These are phyloP conservation scores for Leccinum longicurvipes DNA, from an alignment of 768 basidiomycete genomes.

Conservation along the genomic window DNA sequence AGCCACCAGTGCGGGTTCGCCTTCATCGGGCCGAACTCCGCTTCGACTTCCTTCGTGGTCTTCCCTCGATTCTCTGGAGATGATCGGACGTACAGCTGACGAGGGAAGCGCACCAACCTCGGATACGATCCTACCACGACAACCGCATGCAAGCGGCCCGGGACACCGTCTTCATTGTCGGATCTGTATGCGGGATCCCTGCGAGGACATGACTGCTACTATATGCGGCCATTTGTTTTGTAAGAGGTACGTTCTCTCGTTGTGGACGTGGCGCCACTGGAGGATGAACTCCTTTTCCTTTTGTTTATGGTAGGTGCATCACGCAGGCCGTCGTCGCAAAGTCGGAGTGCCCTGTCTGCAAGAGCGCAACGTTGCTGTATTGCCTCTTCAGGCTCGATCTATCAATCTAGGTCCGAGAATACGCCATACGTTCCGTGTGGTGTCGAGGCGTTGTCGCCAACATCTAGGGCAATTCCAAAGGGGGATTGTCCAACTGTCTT, in stretches of 20 bases:
- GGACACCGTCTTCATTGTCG: slow-evolving; percentile 44
- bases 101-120: not conserved
- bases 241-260: slow-evolving; percentile 35
- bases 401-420: slow-evolving; percentile 7
- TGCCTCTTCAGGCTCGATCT: slow-evolving; percentile 55
- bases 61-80: slow-evolving; percentile 22
- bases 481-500: not conserved
- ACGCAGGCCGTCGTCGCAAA: slow-evolving; percentile 44
- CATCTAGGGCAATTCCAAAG: not conserved
- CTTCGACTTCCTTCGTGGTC: slow-evolving; percentile 23
- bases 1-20: slow-evolving; percentile 27
- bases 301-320: slow-evolving; percentile 43
- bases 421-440: not conserved
- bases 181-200: slow-evolving; percentile 45
- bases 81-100: not conserved
- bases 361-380: slow-evolving; percentile 48
- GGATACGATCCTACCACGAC: not conserved
- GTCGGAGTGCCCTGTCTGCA: slow-evolving; percentile 51
- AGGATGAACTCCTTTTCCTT: not conserved
- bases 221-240: slow-evolving; percentile 67
- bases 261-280: too few relatives aligned
- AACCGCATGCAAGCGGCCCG: not conserved
- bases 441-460: not conserved
- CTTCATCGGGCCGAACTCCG: slow-evolving; percentile 16
- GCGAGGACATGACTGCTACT: slow-evolving; percentile 52